Evolutionary conservation across 345 rosid species (phyloP).

Genomic region (Linum lewisii): DNA sequence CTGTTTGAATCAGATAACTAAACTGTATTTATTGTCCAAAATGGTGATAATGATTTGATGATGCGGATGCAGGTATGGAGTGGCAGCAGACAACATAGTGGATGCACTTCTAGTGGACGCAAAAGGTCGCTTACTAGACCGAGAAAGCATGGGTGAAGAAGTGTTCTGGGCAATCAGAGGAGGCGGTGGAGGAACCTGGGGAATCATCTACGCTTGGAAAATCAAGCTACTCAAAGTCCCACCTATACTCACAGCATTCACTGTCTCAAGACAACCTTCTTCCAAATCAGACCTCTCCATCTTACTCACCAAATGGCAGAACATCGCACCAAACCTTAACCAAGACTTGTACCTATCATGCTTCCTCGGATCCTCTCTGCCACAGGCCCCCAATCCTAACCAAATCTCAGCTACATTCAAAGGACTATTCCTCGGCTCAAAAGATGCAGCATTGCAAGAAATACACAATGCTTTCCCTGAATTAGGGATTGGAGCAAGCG

Average conservation of each 20-base stretch:
- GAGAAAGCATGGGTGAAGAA: slow-evolving; percentile 21
- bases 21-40: no score
- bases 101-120: slow-evolving; percentile 22
- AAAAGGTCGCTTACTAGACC: slow-evolving; percentile 10
- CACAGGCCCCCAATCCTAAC: not conserved
- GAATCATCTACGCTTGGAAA: slow-evolving; percentile 22
- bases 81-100: slow-evolving; percentile 21
- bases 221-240: slow-evolving; percentile 18
- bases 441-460: not conserved
- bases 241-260: slow-evolving; percentile 8
- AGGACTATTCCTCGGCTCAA: slow-evolving; percentile 21
- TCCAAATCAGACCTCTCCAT: slow-evolving; percentile 11
- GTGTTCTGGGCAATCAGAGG: slow-evolving; percentile 28
- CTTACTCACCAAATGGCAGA: slow-evolving; percentile 20
- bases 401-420: slow-evolving; percentile 21
- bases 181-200: slow-evolving; percentile 22
- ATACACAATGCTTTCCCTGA: slow-evolving; percentile 14
- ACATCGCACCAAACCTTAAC: slow-evolving; percentile 11
- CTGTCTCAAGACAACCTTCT: slow-evolving; percentile 11
- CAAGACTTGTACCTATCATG: slow-evolving; percentile 19
- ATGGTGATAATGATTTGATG: no score
- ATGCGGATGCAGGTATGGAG: slow-evolving; percentile 8
- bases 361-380: slow-evolving; percentile 19
- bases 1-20: no score
- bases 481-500: slow-evolving; percentile 9